These are phyloP conservation scores for Cercospora sp. DNA, from an alignment of 2,329 filamentous ascomycete species.

Conservation along the genomic window DNA sequence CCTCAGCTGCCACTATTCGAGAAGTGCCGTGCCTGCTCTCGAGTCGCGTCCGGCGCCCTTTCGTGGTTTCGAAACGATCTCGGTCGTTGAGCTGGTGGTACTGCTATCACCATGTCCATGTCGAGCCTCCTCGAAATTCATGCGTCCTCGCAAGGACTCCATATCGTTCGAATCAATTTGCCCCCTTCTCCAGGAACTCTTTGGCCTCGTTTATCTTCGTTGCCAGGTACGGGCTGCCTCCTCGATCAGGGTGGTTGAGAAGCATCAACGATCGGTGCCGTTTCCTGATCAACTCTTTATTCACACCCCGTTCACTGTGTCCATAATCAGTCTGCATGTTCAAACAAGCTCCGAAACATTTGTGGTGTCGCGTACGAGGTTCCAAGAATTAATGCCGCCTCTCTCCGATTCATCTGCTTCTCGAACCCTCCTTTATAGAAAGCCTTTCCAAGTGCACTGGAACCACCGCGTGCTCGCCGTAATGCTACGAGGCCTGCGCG, in stretches of 20 bases:
- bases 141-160: neutral
- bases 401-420: conserved; percentile 85
- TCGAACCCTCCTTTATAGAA: conserved; percentile 99
- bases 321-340: neutral
- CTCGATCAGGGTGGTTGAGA: conserved; percentile 95
- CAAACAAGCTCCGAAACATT: neutral
- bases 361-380: conserved; percentile 66
- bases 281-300: conserved; percentile 92
- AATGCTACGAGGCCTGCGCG: conserved; percentile 89
- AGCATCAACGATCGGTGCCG: conserved; percentile 95
- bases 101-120: neutral
- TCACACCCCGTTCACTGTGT: conserved; percentile 76
- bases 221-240: conserved; percentile 91
- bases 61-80: neutral
- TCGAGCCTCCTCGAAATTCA: neutral
- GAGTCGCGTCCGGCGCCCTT: neutral
- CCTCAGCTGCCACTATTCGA: neutral
- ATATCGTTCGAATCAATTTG: neutral
- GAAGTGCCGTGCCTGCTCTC: neutral
- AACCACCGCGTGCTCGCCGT: conserved; percentile 74
- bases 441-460: conserved; percentile 77
- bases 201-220: conserved; percentile 99
- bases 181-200: conserved; percentile 80
- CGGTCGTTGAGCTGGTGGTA: neutral
- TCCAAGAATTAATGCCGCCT: conserved; percentile 87